Base-by-base conservation (phyloP, 768 basidiomycete species). In the Agrocybe chaxingu region DNA sequence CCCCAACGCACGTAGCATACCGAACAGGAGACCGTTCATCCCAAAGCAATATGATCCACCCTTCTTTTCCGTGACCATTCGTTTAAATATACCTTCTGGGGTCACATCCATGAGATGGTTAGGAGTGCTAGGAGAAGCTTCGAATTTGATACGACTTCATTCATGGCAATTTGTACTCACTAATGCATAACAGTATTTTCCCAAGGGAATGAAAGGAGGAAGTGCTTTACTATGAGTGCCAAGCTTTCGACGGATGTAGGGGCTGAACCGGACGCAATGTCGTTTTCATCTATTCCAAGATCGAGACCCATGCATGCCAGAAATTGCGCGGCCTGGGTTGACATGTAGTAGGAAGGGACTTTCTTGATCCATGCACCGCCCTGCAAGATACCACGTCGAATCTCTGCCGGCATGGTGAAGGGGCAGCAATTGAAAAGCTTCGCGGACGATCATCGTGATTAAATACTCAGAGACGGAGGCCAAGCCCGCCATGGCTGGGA, bases 151-250 rank as follows among this genome's bases (percentile, higher is more conserved):
- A 42, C 18, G 40, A 11, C n/a, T 19, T 12, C 7, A 10, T 13
- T 5, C n/a, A 11, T 19, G 0, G n/a, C 16, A 29, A 16, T 50
- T n/a, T 16, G 7, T 11, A 57, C 70, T 50, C 51, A 72, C 71
- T 71, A 72, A 43, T 71, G 71, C 66, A 73, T 70, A 5, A 58
- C 57, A 0, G 66, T 70, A 39, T 70, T 71, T 49, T 73, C 70
- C 46, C 66, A 73, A 2, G 70, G 69, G 38, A 71, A 70, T 3
- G 68, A 55, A n/a, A 66, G 39, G 4, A 70, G 42, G 38, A 70
- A 66, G 7, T 61, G 48, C 7, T 62, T 59, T 29, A 65, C 59
- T 1, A 73, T 29, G 2, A 48, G 41, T 37, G 48, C 53, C 1
- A 73, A 56, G 35, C 58, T 67, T n/a, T 65, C 64, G 16, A 67